Evolutionary conservation across 1,284 basidiomycete species (phyloP).

Genomic region (Coriolopsis trogii): DNA sequence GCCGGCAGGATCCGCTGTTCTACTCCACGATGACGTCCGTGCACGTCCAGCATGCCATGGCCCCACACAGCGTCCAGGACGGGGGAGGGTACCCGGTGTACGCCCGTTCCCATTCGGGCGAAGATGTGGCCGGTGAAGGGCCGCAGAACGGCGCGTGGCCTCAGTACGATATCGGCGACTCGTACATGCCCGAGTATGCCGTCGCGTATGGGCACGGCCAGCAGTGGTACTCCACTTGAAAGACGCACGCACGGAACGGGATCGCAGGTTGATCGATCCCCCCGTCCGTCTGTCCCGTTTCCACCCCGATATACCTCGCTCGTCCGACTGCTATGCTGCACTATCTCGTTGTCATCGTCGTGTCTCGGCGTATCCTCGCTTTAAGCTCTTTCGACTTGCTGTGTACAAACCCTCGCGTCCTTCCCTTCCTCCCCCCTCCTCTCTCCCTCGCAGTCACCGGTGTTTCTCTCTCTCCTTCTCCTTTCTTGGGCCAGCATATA

Average conservation of each 20-base stretch:
- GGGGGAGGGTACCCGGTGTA: conserved; percentile 9
- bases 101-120: background rate
- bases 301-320: background rate
- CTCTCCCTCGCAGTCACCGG: background rate
- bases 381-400: conserved; percentile 3
- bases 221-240: conserved; percentile 17
- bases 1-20: background rate
- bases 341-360: conserved; percentile 2
- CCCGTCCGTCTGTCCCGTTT: background rate
- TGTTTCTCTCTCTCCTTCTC: conserved; percentile 1
- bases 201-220: conserved; percentile 9
- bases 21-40: background rate
- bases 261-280: too few relatives aligned
- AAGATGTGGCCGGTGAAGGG: background rate
- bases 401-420: background rate
- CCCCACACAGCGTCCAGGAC: background rate
- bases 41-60: background rate
- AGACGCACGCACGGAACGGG: too few relatives aligned
- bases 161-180: conserved; percentile 1
- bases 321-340: conserved; percentile 13
- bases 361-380: background rate
- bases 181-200: conserved; percentile 8
- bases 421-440: background rate
- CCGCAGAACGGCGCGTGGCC: conserved; percentile 10
- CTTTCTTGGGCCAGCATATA: conserved; percentile 3